Base-by-base conservation (phyloP, 140 eudicot genomes). In the Flaveria floridana region DNA sequence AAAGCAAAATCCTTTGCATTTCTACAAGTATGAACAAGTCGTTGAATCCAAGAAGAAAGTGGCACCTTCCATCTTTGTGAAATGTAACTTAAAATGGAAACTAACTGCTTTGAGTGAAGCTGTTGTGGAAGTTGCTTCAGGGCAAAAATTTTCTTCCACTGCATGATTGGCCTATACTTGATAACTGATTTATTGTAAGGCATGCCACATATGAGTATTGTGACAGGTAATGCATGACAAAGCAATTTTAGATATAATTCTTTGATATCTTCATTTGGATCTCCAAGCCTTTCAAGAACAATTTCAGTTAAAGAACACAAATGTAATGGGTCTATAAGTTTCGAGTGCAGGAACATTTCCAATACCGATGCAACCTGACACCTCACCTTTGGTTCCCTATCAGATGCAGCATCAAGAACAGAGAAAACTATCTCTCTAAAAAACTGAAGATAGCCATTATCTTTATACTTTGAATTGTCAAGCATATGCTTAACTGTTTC, bases 31-130 rank as follows among this genome's bases (percentile, higher is more conserved):
- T 76, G 83, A 48, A 95, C 82, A 76, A 95, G 97, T 51, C 99
- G 86, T 66, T 84, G 95, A 72, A 95, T 88, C 99, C 99, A 94
- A 70, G 97, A 85, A 82, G 99, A 94, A 79, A 94, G 86, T 76
- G 99, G 97, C 70, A 89, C 97, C 78, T 91, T 94, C 97, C 99
- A 94, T 72, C 99, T 86, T 80, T 94, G 99, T 62, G 99, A 90
- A 70, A 94, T 85, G 86, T 85, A 94, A 78, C 97, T 91, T 84
- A 94, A 78, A 64, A 91, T 78, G 68, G 97, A 86, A 72, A 94
- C 99, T 73, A 94, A 96, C 58, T 94, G 99, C 85, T 94, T 96
- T 56, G 99, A 89, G 52, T 91, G 97, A 83, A 94, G 89, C 78
- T 86, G 96, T 76, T 89, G 96, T 66, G 97, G 88, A 71, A 91